Evolutionary conservation across 768 basidiomycete species (phyloP).

Genomic region (Pseudohyphozyma bogoriensis): DNA sequence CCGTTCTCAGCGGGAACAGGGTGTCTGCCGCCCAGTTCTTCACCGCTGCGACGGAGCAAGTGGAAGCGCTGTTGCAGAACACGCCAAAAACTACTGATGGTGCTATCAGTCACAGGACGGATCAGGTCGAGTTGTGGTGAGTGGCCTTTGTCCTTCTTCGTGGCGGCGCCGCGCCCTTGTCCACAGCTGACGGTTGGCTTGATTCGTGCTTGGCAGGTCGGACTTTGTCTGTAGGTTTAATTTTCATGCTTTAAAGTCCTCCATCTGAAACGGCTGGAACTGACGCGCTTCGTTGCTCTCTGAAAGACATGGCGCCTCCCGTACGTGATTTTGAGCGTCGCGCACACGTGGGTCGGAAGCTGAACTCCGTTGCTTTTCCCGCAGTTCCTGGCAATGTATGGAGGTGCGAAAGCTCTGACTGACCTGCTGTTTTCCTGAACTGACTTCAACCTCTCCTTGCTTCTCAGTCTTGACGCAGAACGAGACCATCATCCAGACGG

Average conservation of each 20-base stretch:
- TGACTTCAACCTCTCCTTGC: neutral
- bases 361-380: slow-evolving; percentile 41
- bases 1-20: neutral
- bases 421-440: neutral
- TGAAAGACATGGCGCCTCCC: slow-evolving; percentile 19
- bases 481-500: slow-evolving; percentile 50
- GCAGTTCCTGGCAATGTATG: slow-evolving; percentile 78
- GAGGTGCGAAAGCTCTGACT: slow-evolving; percentile 30
- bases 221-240: slow-evolving; percentile 15
- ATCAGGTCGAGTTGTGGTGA: slow-evolving; percentile 16
- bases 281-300: neutral
- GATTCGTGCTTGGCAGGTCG: neutral
- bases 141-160: neutral
- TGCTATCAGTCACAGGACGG: slow-evolving; percentile 62
- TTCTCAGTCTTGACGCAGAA: slow-evolving; percentile 44
- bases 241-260: neutral
- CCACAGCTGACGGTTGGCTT: neutral
- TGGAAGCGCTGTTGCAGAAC: slow-evolving; percentile 50
- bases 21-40: neutral
- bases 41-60: slow-evolving; percentile 39
- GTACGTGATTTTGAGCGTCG: neutral
- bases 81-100: slow-evolving; percentile 57
- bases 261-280: neutral
- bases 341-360: neutral
- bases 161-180: neutral